These are phyloP conservation scores for Oemleria cerasiformis DNA, from an alignment of 306 rosid species.

Conservation along the genomic window DNA sequence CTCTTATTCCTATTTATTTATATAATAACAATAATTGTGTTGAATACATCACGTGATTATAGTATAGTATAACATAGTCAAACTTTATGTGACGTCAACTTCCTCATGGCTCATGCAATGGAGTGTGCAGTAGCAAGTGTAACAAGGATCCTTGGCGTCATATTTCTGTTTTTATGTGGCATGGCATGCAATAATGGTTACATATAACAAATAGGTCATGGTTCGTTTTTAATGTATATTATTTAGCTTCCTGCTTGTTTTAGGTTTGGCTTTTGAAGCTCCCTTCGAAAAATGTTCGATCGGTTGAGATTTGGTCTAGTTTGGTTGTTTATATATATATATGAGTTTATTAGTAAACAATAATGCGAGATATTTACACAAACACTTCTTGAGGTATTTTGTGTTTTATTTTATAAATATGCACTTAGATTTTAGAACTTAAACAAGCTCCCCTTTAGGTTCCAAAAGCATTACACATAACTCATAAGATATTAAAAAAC, in stretches of 20 bases:
- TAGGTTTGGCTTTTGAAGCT: slow-evolving; percentile 3
- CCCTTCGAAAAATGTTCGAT: neutral
- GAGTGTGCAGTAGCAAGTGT: neutral
- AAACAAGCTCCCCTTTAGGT: too few relatives aligned
- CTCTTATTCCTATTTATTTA: too few relatives aligned
- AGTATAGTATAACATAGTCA: neutral
- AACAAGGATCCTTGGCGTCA: slow-evolving; percentile 9
- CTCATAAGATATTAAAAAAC: too few relatives aligned
- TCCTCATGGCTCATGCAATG: neutral
- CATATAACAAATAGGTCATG: slow-evolving; percentile 3
- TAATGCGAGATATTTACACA: too few relatives aligned
- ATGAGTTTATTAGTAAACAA: too few relatives aligned
- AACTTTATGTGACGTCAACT: neutral
- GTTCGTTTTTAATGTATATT: neutral
- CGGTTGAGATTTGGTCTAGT: slow-evolving; percentile 2
- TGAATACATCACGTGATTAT: too few relatives aligned
- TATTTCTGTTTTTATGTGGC: neutral
- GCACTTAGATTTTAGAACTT: too few relatives aligned
- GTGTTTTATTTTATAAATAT: too few relatives aligned
- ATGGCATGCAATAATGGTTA: neutral
- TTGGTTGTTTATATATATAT: neutral
- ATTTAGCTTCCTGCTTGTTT: neutral
- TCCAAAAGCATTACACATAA: too few relatives aligned
- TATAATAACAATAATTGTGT: too few relatives aligned
- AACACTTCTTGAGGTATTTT: too few relatives aligned